These are phyloP conservation scores for Durotheca rogersii DNA, from an alignment of 495 filamentous ascomycete species.

Conservation along the genomic window DNA sequence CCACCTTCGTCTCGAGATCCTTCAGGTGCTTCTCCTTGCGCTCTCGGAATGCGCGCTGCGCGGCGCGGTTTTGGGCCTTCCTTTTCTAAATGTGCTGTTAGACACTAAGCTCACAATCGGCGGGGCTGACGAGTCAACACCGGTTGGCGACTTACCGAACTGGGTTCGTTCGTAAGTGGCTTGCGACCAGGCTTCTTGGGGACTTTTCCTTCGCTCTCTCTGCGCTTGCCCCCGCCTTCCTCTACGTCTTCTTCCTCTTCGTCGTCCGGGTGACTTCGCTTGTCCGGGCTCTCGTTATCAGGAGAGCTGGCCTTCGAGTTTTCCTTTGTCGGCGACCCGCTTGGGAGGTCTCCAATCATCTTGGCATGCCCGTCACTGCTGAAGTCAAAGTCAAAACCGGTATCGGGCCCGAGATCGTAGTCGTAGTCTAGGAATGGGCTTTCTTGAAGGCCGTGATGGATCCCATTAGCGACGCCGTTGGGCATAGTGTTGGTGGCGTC, in stretches of 20 bases:
- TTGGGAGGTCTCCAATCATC: slow-evolving; percentile 78
- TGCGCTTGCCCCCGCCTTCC: slow-evolving; percentile 67
- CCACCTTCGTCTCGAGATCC: slow-evolving; percentile 92
- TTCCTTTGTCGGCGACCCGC: slow-evolving; percentile 42
- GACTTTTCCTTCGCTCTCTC: slow-evolving; percentile 72
- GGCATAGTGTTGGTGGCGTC: slow-evolving; percentile 26
- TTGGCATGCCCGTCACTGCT: slow-evolving; percentile 66
- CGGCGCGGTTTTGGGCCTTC: slow-evolving; percentile 96
- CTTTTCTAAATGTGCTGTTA: slow-evolving; percentile 73
- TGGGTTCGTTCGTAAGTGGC: slow-evolving; percentile 91
- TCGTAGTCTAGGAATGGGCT: slow-evolving; percentile 84
- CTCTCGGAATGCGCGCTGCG: slow-evolving; percentile 94
- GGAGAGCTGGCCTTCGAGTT: slow-evolving; percentile 53
- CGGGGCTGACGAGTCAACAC: background rate
- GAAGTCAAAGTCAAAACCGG: slow-evolving; percentile 61
- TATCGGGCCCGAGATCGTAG: slow-evolving; percentile 56
- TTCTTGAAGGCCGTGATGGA: slow-evolving; percentile 57
- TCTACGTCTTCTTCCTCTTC: slow-evolving; percentile 67
- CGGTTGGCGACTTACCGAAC: slow-evolving; percentile 67
- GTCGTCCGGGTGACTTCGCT: slow-evolving; percentile 73
- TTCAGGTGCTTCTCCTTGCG: slow-evolving; percentile 97
- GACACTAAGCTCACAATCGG: slow-evolving; percentile 30
- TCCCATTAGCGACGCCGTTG: slow-evolving; percentile 40
- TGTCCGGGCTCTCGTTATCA: slow-evolving; percentile 72
- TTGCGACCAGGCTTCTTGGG: slow-evolving; percentile 96